Evolutionary conservation across 2,329 filamentous ascomycete genomes (phyloP).

Genomic region (Arthrobotrys entomopaga): DNA sequence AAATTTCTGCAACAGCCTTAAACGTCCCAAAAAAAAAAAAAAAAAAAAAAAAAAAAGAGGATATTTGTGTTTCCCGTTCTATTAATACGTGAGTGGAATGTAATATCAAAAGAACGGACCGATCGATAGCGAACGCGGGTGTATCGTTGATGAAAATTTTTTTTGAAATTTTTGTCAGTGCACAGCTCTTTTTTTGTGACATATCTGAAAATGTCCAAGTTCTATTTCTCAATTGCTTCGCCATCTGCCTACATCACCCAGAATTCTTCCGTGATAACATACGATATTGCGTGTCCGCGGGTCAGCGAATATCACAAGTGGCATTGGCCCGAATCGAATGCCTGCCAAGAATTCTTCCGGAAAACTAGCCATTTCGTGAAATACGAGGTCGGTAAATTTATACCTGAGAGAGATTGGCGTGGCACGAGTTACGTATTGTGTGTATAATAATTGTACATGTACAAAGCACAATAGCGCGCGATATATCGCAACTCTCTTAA

Average conservation of each 20-base stretch:
- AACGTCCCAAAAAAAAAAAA: slow-evolving; percentile 3
- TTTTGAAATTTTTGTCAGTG: slow-evolving; percentile 27
- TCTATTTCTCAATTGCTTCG: slow-evolving; percentile 27
- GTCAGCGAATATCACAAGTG: background rate
- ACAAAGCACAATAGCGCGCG: slow-evolving; percentile 27
- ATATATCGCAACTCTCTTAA: slow-evolving; percentile 18
- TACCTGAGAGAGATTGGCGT: slow-evolving; percentile 24
- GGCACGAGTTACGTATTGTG: slow-evolving; percentile 26
- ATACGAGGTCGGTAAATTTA: slow-evolving; percentile 40
- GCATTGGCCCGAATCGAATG: slow-evolving; percentile 31
- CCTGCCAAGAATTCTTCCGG: slow-evolving; percentile 41
- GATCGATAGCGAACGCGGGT: background rate
- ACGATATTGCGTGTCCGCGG: slow-evolving; percentile 15
- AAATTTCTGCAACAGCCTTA: slow-evolving; percentile 30
- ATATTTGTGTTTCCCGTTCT: slow-evolving; percentile 39
- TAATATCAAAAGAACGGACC: background rate
- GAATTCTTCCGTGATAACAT: slow-evolving; percentile 36
- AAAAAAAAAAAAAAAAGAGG: too few relatives aligned
- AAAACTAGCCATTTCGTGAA: slow-evolving; percentile 33
- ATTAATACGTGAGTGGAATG: slow-evolving; percentile 10
- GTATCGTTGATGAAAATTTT: background rate
- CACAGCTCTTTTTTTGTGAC: slow-evolving; percentile 32
- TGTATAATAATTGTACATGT: slow-evolving; percentile 26
- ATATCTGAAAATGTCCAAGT: slow-evolving; percentile 49
- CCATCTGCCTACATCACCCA: slow-evolving; percentile 24